A percentile compares a stretch with the other conserved stretches of the same genome.
phyloP scores from a whole-genome alignment of 2,329 filamentous ascomycete genomes.

The Neofusicoccum sp. region DNA sequence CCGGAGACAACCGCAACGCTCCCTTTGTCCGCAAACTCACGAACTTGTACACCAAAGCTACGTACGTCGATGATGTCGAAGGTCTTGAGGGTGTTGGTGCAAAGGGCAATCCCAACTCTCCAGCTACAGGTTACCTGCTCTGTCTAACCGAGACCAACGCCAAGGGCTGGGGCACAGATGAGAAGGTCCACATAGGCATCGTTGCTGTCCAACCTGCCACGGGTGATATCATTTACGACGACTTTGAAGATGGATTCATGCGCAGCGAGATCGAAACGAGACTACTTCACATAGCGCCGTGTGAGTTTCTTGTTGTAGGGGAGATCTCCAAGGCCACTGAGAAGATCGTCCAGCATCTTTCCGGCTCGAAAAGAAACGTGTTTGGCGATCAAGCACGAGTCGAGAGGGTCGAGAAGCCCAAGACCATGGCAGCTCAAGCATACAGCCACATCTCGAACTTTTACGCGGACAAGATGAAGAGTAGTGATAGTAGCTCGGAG shows the following conservation, averaged over 20 bases:
- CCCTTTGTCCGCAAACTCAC: constrained; percentile 93
- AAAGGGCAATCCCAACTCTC: constrained; percentile 55
- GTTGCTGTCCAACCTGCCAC: constrained; percentile 94
- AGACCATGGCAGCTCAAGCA: constrained; percentile 80
- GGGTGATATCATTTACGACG: constrained; percentile 93
- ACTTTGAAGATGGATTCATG: constrained; percentile 98
- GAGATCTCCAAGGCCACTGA: constrained; percentile 88
- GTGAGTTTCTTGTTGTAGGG: constrained; percentile 91
- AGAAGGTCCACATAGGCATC: constrained; percentile 89
- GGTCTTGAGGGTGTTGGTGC: constrained; percentile 65
- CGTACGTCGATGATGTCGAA: constrained; percentile 92
- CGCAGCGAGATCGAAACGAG: constrained; percentile 92
- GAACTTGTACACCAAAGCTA: constrained; percentile 96
- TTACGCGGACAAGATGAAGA: constrained; percentile 83
- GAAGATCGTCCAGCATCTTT: constrained; percentile 87
- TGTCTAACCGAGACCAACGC: constrained; percentile 86
- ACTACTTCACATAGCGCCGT: constrained; percentile 92
- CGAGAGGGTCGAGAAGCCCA: constrained; percentile 74
- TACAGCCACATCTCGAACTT: constrained; percentile 90
- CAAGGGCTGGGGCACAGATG: constrained; percentile 82
- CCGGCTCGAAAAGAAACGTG: constrained; percentile 83
- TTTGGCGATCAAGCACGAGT: constrained; percentile 90
- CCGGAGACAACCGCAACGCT: constrained; percentile 88
- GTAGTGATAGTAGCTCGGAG: constrained; percentile 40
- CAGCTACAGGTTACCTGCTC: constrained; percentile 81